A percentile compares a stretch with the other conserved stretches of the same genome.
phyloP scores from a whole-genome alignment of 495 filamentous ascomycete species.

The Penicillium arizonense region DNA sequence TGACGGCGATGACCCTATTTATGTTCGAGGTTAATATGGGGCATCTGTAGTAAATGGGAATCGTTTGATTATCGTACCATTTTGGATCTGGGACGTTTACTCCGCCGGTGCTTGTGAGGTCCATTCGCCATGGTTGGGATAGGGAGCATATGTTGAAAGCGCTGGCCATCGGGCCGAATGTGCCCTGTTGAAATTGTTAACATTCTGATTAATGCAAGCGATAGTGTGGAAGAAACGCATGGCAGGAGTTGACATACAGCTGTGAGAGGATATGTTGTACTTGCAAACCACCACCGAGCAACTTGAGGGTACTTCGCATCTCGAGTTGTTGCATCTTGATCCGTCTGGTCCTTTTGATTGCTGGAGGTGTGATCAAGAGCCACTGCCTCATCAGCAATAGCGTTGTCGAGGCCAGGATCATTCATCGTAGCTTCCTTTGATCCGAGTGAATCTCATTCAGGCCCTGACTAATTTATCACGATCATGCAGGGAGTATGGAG shows the following conservation, averaged over 20 bases:
- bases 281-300: conserved; percentile 81
- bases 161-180: conserved; percentile 80
- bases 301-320: conserved; percentile 16
- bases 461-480: too few species aligned
- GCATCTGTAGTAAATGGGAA: not conserved
- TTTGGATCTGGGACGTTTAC: conserved; percentile 60
- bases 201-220: not conserved
- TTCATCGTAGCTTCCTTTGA: conserved; percentile 45
- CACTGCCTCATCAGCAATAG: conserved; percentile 48
- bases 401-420: conserved; percentile 55
- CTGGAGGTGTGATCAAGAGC: conserved; percentile 39
- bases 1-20: conserved; percentile 63
- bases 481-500: too few species aligned
- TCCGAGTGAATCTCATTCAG: too few species aligned
- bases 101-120: conserved; percentile 47
- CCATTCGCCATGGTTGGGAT: conserved; percentile 69
- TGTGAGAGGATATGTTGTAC: conserved; percentile 75
- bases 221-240: not conserved
- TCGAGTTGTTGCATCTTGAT: not conserved
- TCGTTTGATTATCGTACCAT: conserved; percentile 49
- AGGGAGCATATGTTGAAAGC: conserved; percentile 80
- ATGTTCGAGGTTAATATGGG: not conserved
- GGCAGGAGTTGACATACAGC: conserved; percentile 41
- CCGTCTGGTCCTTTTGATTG: conserved; percentile 18
- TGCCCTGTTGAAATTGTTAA: conserved; percentile 42